phyloP scores from a whole-genome alignment of 257 asterid genomes.

The Capsicum chinense region DNA sequence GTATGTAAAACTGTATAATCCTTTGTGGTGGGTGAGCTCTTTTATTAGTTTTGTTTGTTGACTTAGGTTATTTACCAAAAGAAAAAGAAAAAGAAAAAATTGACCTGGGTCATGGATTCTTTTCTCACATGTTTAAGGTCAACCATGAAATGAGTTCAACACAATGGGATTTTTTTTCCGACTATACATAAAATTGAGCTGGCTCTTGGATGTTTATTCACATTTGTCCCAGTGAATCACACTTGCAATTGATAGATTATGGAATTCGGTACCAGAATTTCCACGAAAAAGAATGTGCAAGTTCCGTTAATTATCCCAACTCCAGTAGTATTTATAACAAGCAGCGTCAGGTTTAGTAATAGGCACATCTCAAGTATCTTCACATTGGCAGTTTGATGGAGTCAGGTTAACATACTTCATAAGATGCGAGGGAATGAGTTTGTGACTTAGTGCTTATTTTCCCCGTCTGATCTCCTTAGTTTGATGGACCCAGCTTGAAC shows the following conservation, averaged over 20 bases:
- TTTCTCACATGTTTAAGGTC: conserved; percentile 2
- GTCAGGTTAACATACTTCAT: not conserved
- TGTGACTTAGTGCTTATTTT: conserved; percentile 3
- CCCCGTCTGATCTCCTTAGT: not conserved
- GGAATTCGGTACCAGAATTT: conserved; percentile 3
- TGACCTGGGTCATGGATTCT: not conserved
- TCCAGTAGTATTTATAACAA: not conserved
- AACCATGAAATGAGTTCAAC: conserved; percentile 8
- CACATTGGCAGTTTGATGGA: not conserved
- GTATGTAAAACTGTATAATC: not conserved
- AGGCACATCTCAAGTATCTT: not conserved
- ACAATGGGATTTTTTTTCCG: not conserved
- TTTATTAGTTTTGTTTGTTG: not conserved
- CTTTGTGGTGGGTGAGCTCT: conserved; percentile 9
- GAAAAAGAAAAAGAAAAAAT: not conserved
- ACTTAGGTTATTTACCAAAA: not conserved
- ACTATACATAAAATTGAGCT: not conserved
- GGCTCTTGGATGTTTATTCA: not conserved
- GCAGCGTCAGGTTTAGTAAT: not conserved
- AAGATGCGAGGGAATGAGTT: not conserved
- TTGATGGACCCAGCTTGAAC: not conserved
- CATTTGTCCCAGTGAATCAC: not conserved
- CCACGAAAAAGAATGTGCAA: conserved; percentile 16
- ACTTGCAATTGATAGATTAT: not conserved
- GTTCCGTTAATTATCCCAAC: conserved; percentile 18